A percentile compares a stretch with the other conserved stretches of the same genome.
Conservation (phyloP, 2,329 filamentous ascomycete genomes). For the Aureobasidium sp. region DNA sequence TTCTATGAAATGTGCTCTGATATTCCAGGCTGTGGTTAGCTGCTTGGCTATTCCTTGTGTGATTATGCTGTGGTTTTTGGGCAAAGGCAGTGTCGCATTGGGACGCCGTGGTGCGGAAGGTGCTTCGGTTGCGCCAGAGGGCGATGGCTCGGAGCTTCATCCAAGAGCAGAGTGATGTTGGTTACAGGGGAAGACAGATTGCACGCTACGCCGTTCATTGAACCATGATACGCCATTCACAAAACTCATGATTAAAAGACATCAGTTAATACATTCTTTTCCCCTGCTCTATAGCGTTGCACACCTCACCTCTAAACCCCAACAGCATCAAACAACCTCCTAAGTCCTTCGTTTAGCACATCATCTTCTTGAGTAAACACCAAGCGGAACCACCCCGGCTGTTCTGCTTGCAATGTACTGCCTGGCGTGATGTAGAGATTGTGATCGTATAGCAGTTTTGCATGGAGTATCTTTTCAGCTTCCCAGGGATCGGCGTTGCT, state of each 20-base stretch:
- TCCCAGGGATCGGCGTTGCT: constrained; percentile 26
- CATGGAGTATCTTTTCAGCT: constrained; percentile 40
- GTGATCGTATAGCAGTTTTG: constrained; percentile 34
- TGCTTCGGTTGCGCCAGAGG: not conserved
- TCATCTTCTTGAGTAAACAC: constrained; percentile 42
- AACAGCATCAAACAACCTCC: constrained; percentile 19
- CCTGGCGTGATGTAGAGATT: constrained; percentile 48
- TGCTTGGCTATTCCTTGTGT: constrained; percentile 60
- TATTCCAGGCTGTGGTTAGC: constrained; percentile 72
- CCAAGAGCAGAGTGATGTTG: too few species aligned
- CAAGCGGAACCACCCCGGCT: constrained; percentile 48
- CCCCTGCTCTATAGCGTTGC: too few species aligned
- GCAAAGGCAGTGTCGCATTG: not conserved
- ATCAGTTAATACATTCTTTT: too few species aligned
- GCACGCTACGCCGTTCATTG: too few species aligned
- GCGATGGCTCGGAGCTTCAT: not conserved
- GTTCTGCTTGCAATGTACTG: constrained; percentile 39
- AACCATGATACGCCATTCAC: too few species aligned
- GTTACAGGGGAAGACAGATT: too few species aligned
- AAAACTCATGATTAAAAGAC: too few species aligned
- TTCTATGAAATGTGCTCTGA: constrained; percentile 67
- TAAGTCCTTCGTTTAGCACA: constrained; percentile 34
- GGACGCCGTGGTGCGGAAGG: not conserved
- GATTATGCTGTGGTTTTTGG: constrained; percentile 55
- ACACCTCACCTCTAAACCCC: not conserved